phyloP scores from a whole-genome alignment of 805 yeast genomes.

The Wickerhamiella slavikovae region DNA sequence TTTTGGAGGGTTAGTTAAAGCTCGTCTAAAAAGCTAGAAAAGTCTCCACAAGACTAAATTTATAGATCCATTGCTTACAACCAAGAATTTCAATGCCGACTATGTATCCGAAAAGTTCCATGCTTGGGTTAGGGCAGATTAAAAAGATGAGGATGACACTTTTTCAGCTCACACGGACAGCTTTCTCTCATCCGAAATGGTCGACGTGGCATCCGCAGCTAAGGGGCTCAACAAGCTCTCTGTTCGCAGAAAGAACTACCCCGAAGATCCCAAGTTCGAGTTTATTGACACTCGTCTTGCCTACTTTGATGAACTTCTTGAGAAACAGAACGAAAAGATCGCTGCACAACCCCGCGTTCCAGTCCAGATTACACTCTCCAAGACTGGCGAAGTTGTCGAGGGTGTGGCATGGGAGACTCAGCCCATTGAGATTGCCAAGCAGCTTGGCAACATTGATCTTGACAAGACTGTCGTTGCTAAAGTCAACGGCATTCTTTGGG shows the following conservation, averaged over 20 bases:
- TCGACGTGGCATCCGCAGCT: constrained; percentile 4
- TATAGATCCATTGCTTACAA: no score
- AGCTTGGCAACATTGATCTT: constrained; percentile 66
- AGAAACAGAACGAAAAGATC: constrained; percentile 50
- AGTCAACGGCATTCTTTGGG: constrained; percentile 86
- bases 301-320: constrained; percentile 62
- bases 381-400: constrained; percentile 62
- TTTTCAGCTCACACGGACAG: no score
- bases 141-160: no score
- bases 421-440: constrained; percentile 69
- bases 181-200: no score
- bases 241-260: constrained; percentile 8
- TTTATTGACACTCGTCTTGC: constrained; percentile 62
- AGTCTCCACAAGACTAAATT: no score
- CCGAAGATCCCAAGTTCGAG: constrained; percentile 53
- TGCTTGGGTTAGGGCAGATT: no score
- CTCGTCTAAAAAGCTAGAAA: no score
- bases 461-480: constrained; percentile 84
- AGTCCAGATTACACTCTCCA: constrained; percentile 51
- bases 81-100: no score
- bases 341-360: constrained; percentile 41
- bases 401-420: constrained; percentile 80
- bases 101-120: no score
- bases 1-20: no score
- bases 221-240: constrained; percentile 6